Evolutionary conservation across 2,329 filamentous ascomycete species (phyloP), one percentile per base, ranked within the genome.

Genomic region (Acephala macrosclerotiorum): DNA sequence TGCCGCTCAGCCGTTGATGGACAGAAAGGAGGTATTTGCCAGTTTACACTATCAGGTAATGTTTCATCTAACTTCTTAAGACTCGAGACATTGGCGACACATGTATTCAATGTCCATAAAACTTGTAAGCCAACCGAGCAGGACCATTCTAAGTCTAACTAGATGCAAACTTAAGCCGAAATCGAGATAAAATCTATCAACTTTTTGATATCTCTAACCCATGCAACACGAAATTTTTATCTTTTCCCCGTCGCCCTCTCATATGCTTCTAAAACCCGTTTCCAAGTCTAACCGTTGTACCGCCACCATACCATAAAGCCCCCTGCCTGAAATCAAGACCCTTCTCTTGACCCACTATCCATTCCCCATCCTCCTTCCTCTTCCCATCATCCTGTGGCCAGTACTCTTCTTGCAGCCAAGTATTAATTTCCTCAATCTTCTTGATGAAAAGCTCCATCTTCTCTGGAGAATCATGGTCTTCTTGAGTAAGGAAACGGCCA

Each of bases 281-380:
- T 20, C 88, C 88, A 20, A 84, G 61, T 74, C 84, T 80, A 66
- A 97, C 83, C 3, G 88, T 91, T 69, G 91, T 85, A 0, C 94
- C 94, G 29, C 89, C 92, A 40, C 91, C 95, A 80, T 97, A 97
- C 94, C 94, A 98, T 53, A 97, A 79, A 6, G 84, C 83, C 0
- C 95, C 95, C 69, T 85, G 87, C 53, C 92, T 86, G 65, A 88
- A 88, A 74, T 95, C 91, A 62, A 97, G 79, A 0, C 94, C 94
- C 72, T 84, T 90, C 77, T 95, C 93, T 72, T 96, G 87, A 0
- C 95, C 94, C n/a, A 97, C 89, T 26, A 91, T 81, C 94, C 95
- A 97, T 75, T 96, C 91, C 0, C 91, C 90, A 1, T 83, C 75
- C 40, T 82, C 79, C 12, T 79, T 78, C 9, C 76, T 80, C 56